Evolutionary conservation across 169 alveolate genomes (phyloP), one percentile per base, ranked within the genome.

Genomic region (Plasmodium fragile): DNA sequence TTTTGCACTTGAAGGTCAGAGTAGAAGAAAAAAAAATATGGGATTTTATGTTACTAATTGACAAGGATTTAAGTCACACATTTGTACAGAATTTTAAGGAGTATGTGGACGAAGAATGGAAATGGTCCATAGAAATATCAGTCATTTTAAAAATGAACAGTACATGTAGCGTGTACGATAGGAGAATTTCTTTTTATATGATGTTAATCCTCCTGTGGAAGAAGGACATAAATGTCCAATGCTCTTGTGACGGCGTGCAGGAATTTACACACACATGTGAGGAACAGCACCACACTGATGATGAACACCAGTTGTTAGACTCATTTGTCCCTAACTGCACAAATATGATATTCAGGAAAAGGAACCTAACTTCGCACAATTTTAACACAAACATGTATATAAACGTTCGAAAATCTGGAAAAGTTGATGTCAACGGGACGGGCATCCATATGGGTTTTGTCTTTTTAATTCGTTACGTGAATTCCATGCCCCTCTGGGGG

Each of bases 401-500:
- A 3, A 70, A 91, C 82, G 94, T 91, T 18, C 34, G 82, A 30
- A 80, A 49, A 49, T 91, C 94, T 34, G 83, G 82, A 43, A 79
- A 91, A 25, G 25, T 77, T 6, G 11, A 49, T 80, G 28, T 25
- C n/a, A 52, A 73, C 45, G 70, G 18, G 36, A 10, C 49, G 59
- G 55, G 77, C n/a, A 32, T 32, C 25, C 71, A 70, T 81, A 69
- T 55, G 39, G 94, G 92, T 1, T 5, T 52, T 45, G 18, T 91
- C 28, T 91, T 75, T 72, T 91, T 91, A 71, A 91, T 91, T 59
- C 94, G 94, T 5, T 91, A 91, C 43, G 94, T 77, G 22, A 91
- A 91, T 91, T 91, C 94, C 25, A 91, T 91, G 94, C 94, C 94
- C 53, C 92, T 91, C 28, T 80, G 81, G 22, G 79, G 94, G 6